Conservation (phyloP, 768 basidiomycete genomes). For the Myochromella boudieri region DNA sequence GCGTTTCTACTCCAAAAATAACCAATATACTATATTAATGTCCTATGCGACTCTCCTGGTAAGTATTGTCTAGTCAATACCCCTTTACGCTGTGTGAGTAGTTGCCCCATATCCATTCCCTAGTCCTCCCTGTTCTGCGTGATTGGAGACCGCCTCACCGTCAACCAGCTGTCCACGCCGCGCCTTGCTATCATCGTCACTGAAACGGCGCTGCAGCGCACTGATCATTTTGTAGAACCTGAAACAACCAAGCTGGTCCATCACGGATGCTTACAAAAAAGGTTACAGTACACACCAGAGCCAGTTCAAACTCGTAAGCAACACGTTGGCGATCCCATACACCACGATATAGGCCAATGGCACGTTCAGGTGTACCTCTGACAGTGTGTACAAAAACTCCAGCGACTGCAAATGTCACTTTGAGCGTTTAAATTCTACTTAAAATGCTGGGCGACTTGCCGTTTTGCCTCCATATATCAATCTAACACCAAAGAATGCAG, state of each 20-base stretch:
- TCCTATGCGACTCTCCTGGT: no score
- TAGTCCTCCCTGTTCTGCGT: not conserved
- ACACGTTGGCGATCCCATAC: slow-evolving; percentile 58
- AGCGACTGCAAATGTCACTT: slow-evolving; percentile 65
- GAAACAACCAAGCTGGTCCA: not conserved
- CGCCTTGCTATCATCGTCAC: slow-evolving; percentile 4
- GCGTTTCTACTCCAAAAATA: no score
- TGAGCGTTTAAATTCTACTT: not conserved
- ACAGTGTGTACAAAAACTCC: slow-evolving; percentile 63
- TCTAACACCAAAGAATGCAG: slow-evolving; percentile 68
- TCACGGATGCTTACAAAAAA: not conserved
- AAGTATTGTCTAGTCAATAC: no score
- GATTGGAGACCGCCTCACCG: slow-evolving; percentile 2
- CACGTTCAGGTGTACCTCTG: slow-evolving; percentile 52
- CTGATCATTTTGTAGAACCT: slow-evolving; percentile 79
- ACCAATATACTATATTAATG: no score
- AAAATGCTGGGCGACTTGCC: slow-evolving; percentile 25
- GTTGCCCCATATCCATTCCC: slow-evolving; percentile 6
- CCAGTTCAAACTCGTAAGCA: slow-evolving; percentile 75
- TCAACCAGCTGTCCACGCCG: slow-evolving; percentile 19
- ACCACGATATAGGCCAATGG: slow-evolving; percentile 48
- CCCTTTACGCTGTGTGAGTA: no score
- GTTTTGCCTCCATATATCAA: slow-evolving; percentile 66
- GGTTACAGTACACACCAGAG: slow-evolving; percentile 57
- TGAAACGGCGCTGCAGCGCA: slow-evolving; percentile 64